These are phyloP conservation scores for Boletellus emodensis DNA, from an alignment of 768 basidiomycete species.

Conservation along the genomic window DNA sequence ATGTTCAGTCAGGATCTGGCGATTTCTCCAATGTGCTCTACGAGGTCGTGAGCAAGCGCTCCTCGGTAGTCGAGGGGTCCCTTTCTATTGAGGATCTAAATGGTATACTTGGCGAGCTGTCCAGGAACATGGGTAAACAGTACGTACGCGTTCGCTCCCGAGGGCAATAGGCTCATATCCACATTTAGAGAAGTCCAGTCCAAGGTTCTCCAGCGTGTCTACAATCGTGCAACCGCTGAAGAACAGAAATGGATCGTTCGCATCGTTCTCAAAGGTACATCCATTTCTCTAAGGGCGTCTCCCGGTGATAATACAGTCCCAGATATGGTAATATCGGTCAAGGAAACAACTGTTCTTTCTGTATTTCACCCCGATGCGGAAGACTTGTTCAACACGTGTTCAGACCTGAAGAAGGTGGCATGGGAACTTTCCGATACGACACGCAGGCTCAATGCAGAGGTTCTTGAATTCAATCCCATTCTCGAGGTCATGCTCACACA, in stretches of 20 bases:
- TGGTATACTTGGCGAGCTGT: slow-evolving; percentile 70
- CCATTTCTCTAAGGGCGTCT: neutral
- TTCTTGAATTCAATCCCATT: slow-evolving; percentile 14
- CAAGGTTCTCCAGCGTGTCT: slow-evolving; percentile 70
- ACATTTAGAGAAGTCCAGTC: slow-evolving; percentile 66
- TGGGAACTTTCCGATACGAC: slow-evolving; percentile 83
- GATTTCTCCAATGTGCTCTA: slow-evolving; percentile 86
- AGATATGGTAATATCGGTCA: slow-evolving; percentile 92
- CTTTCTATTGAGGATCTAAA: slow-evolving; percentile 85
- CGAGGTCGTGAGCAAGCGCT: slow-evolving; percentile 82
- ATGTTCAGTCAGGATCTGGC: slow-evolving; percentile 61
- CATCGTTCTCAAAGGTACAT: slow-evolving; percentile 86
- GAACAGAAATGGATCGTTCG: slow-evolving; percentile 97
- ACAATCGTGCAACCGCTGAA: slow-evolving; percentile 74
- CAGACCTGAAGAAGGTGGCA: slow-evolving; percentile 89
- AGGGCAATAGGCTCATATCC: slow-evolving; percentile 5
- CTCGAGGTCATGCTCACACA: slow-evolving; percentile 3
- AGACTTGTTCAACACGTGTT: slow-evolving; percentile 93
- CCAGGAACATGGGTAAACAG: slow-evolving; percentile 71
- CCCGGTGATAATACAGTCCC: neutral
- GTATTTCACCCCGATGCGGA: slow-evolving; percentile 95
- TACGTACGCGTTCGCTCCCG: slow-evolving; percentile 30
- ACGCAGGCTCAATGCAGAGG: slow-evolving; percentile 59
- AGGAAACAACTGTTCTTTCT: slow-evolving; percentile 88
- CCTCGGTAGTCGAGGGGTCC: slow-evolving; percentile 70